Conservation (phyloP, 768 basidiomycete species). For the Ephemerocybe angulata region DNA sequence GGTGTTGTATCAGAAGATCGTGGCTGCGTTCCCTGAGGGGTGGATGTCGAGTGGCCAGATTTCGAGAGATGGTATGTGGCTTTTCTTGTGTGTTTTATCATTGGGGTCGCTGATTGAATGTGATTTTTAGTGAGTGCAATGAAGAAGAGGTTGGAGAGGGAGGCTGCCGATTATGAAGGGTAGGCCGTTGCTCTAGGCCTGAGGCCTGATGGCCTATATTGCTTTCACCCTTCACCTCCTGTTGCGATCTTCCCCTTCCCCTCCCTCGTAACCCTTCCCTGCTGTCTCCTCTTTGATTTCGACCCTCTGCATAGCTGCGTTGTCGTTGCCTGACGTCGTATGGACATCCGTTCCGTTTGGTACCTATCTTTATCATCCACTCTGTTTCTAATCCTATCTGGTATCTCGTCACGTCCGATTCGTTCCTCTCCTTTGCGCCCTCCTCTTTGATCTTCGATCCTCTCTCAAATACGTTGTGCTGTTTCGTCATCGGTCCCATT, state of each 20-base stretch:
- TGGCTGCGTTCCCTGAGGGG: slow-evolving; percentile 74
- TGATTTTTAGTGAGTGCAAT: slow-evolving; percentile 67
- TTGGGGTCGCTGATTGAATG: neutral
- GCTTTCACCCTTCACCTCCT: too few species aligned
- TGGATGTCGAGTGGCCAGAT: slow-evolving; percentile 88
- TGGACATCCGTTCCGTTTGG: too few species aligned
- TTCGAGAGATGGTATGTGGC: slow-evolving; percentile 71
- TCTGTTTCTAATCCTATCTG: neutral
- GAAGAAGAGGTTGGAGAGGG: slow-evolving; percentile 79
- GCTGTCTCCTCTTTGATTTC: too few species aligned
- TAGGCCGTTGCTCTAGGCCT: too few species aligned
- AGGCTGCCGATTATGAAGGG: slow-evolving; percentile 66
- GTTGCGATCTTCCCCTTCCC: too few species aligned
- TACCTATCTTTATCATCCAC: too few species aligned
- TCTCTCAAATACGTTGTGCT: neutral
- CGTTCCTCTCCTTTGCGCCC: neutral
- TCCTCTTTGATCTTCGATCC: neutral
- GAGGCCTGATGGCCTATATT: too few species aligned
- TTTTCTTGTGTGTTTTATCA: neutral
- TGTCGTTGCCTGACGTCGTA: too few species aligned
- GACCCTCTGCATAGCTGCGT: too few species aligned
- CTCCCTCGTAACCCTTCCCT: too few species aligned
- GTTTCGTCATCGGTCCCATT: neutral
- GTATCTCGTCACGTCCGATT: neutral
- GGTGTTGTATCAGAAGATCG: slow-evolving; percentile 80